Conservation (phyloP, 495 filamentous ascomycete species). For the Mycothermus thermophilus region DNA sequence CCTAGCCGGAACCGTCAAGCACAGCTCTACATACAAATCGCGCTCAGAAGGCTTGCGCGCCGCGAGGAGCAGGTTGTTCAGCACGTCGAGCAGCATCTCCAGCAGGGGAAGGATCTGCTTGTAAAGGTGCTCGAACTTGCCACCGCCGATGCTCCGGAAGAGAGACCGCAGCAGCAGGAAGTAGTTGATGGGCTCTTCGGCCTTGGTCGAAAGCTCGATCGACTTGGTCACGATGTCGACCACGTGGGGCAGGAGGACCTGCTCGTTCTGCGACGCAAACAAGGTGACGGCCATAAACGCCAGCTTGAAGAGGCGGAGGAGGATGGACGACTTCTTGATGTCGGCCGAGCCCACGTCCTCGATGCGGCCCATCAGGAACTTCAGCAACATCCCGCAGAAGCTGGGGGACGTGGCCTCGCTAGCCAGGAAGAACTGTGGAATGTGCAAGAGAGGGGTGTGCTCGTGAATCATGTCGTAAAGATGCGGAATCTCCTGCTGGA, state of each 20-base stretch:
- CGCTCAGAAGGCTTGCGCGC: slow-evolving; percentile 80
- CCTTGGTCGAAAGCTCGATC: slow-evolving; percentile 86
- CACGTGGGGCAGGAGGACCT: slow-evolving; percentile 87
- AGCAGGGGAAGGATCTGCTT: slow-evolving; percentile 93
- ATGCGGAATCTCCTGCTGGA: slow-evolving; percentile 90
- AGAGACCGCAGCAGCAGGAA: slow-evolving; percentile 85
- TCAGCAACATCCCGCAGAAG: slow-evolving; percentile 93
- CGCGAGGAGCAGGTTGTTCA: slow-evolving; percentile 82
- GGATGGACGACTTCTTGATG: slow-evolving; percentile 76
- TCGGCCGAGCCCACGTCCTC: slow-evolving; percentile 88
- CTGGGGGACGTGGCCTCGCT: slow-evolving; percentile 94
- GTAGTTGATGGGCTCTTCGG: slow-evolving; percentile 97
- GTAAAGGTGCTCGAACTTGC: slow-evolving; percentile 92
- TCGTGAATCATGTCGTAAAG: slow-evolving; percentile 97
- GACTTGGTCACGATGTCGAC: slow-evolving; percentile 92
- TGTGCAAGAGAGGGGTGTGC: slow-evolving; percentile 81
- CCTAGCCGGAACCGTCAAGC: slow-evolving; percentile 86
- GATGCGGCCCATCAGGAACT: slow-evolving; percentile 93
- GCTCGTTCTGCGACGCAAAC: slow-evolving; percentile 88
- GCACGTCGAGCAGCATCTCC: slow-evolving; percentile 92
- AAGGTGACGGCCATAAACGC: slow-evolving; percentile 99
- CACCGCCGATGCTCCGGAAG: slow-evolving; percentile 93
- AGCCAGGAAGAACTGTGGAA: slow-evolving; percentile 95
- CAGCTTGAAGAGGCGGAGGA: slow-evolving; percentile 91
- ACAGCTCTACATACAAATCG: slow-evolving; percentile 94